These are phyloP conservation scores for Pleurotus tuber-regium DNA, from an alignment of 768 basidiomycete genomes.

Conservation along the genomic window DNA sequence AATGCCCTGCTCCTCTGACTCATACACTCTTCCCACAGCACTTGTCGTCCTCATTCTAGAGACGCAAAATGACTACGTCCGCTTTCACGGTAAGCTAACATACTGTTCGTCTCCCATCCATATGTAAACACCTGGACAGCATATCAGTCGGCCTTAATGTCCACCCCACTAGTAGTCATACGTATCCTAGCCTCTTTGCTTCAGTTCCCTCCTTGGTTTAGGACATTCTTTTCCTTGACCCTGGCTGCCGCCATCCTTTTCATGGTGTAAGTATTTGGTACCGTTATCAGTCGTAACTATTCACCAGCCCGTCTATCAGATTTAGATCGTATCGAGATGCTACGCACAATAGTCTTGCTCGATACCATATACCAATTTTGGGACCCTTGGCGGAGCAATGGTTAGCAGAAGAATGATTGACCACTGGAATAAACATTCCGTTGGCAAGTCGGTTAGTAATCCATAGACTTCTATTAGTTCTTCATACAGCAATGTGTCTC, in stretches of 20 bases:
- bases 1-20: not conserved
- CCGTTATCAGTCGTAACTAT: not conserved
- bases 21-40: conserved; percentile 36
- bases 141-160: conserved; percentile 75
- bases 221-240: conserved; percentile 44
- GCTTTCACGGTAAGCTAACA: conserved; percentile 63
- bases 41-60: conserved; percentile 66
- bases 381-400: conserved; percentile 68
- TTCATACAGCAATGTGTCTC: no score
- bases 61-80: conserved; percentile 72
- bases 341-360: conserved; percentile 45
- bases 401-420: conserved; percentile 62
- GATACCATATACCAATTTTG: conserved; percentile 60
- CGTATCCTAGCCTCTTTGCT: conserved; percentile 54
- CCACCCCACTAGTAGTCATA: conserved; percentile 57
- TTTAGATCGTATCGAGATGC: conserved; percentile 54
- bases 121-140: conserved; percentile 36
- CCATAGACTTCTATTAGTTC: no score
- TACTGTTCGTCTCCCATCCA: not conserved
- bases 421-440: no score
- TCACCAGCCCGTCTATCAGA: conserved; percentile 26
- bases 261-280: conserved; percentile 50
- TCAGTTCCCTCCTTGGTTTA: conserved; percentile 51
- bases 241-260: conserved; percentile 40
- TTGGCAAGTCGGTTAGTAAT: no score